Conservation (phyloP, 2,329 filamentous ascomycete species). For the Venturia asperata region DNA sequence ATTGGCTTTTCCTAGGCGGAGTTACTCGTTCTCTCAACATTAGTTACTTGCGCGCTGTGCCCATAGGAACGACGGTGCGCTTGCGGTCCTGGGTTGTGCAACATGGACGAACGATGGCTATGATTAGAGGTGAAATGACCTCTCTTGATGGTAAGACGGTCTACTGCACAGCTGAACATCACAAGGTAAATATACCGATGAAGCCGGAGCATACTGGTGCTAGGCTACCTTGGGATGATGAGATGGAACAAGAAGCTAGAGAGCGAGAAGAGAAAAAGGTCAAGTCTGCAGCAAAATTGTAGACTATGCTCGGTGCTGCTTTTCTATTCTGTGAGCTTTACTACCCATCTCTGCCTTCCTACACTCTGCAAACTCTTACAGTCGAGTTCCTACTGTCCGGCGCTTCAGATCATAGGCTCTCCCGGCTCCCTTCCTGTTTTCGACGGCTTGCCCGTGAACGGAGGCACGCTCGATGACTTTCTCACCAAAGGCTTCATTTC, state of each 20-base stretch:
- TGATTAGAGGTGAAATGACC: constrained; percentile 45
- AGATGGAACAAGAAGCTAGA: constrained; percentile 29
- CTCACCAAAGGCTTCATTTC: neutral
- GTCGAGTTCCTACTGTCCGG: too few relatives aligned
- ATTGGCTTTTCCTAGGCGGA: constrained; percentile 47
- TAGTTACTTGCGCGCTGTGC: constrained; percentile 46
- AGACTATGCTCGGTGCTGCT: neutral
- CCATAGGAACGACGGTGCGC: constrained; percentile 39
- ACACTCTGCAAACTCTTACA: too few relatives aligned
- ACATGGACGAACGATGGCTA: constrained; percentile 45
- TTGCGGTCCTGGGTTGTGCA: constrained; percentile 40
- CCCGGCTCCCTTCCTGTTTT: neutral
- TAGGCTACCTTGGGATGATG: constrained; percentile 39
- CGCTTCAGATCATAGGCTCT: neutral
- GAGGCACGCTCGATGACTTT: neutral
- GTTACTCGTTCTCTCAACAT: constrained; percentile 45
- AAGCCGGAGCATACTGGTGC: constrained; percentile 34
- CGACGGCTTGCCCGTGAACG: neutral
- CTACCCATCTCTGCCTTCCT: neutral
- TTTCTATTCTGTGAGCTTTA: neutral
- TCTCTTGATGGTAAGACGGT: constrained; percentile 42
- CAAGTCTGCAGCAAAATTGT: constrained; percentile 3
- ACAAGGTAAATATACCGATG: constrained; percentile 44
- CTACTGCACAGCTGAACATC: constrained; percentile 47
- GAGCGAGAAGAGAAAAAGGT: neutral